These are phyloP conservation scores for Chenopodium album DNA, from an alignment of 148 eudicot species.

Conservation along the genomic window DNA sequence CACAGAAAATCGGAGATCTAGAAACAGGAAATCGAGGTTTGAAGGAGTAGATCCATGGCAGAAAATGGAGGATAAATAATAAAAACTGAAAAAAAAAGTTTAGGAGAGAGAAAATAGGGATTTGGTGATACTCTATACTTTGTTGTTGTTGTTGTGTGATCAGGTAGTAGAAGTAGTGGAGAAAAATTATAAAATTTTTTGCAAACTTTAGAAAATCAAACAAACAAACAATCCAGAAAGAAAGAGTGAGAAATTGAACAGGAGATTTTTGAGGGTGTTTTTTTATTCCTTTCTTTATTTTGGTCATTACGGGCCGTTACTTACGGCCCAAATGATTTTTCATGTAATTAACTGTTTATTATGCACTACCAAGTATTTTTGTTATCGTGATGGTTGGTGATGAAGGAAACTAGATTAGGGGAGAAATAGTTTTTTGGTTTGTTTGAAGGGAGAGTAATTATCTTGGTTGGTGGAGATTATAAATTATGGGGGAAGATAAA, in stretches of 20 bases:
- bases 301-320: not conserved
- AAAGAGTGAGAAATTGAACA: not conserved
- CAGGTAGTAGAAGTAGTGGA: slow-evolving; percentile 14
- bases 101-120: slow-evolving; percentile 25
- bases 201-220: not conserved
- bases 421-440: not conserved
- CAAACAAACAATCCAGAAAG: not conserved
- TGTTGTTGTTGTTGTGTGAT: not conserved
- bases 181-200: not conserved
- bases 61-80: not conserved
- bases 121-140: slow-evolving; percentile 25
- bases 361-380: not conserved
- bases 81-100: not conserved
- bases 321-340: slow-evolving; percentile 15
- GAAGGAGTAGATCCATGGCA: slow-evolving; percentile 26
- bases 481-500: not conserved
- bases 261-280: not conserved
- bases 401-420: not conserved
- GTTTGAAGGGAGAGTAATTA: not conserved
- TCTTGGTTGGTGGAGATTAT: slow-evolving; percentile 11
- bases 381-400: slow-evolving; percentile 10
- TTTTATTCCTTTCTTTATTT: not conserved
- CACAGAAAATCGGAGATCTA: slow-evolving; percentile 16
- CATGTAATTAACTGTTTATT: not conserved
- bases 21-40: not conserved